Evolutionary conservation across 169 alveolate genomes (phyloP).

Genomic region (Cryptosporidium baileyi): DNA sequence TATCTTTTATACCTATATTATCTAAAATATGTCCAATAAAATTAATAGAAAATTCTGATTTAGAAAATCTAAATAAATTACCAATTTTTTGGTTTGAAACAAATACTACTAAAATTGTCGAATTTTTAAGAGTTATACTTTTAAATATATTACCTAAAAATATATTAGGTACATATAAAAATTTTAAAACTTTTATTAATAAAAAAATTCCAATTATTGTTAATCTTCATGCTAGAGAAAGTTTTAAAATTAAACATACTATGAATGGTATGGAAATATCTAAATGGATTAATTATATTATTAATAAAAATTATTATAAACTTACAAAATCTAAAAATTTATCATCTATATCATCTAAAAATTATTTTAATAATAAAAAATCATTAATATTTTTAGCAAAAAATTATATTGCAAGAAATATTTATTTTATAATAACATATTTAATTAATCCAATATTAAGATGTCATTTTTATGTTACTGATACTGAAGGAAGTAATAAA

Average conservation of each 20-base stretch:
- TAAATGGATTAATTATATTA: slow-evolving; percentile 20
- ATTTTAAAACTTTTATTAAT: slow-evolving; percentile 19
- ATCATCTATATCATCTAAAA: too few relatives aligned
- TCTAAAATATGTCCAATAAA: slow-evolving; percentile 20
- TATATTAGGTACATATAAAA: slow-evolving; percentile 21
- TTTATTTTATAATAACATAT: slow-evolving; percentile 29
- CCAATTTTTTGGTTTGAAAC: slow-evolving; percentile 33
- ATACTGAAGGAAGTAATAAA: slow-evolving; percentile 39
- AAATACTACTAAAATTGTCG: not conserved
- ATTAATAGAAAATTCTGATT: not conserved
- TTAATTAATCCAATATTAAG: slow-evolving; percentile 46
- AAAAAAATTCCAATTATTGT: slow-evolving; percentile 30
- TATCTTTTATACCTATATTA: not conserved
- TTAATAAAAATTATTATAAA: not conserved
- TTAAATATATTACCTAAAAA: slow-evolving; percentile 6
- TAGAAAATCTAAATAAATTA: not conserved
- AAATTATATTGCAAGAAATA: slow-evolving; percentile 45
- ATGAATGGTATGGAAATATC: slow-evolving; percentile 45
- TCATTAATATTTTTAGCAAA: not conserved
- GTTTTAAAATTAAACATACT: slow-evolving; percentile 6
- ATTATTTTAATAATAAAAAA: not conserved
- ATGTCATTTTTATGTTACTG: slow-evolving; percentile 56
- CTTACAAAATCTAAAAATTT: not conserved
- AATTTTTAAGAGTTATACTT: slow-evolving; percentile 15
- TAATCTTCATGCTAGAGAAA: slow-evolving; percentile 54